Evolutionary conservation across 2,329 filamentous ascomycete species (phyloP), one percentile per base, ranked within the genome.

Genomic region (Chaetomiaceae sp.): DNA sequence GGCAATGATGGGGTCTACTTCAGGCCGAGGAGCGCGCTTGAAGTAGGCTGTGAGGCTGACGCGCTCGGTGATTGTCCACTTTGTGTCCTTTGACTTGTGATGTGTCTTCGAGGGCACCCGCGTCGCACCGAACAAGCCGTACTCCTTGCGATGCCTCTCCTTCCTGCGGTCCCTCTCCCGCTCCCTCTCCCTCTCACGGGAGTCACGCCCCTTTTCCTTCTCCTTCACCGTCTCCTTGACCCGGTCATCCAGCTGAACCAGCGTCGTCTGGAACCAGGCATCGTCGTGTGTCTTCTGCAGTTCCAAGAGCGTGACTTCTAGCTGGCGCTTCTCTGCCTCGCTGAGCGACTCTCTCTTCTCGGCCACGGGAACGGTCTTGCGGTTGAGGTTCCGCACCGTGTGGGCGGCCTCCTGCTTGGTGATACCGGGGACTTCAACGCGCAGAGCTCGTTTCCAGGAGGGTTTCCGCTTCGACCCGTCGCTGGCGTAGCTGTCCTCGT

Each of bases 41-140:
- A 75, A 79, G 61, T 77, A 79, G 11, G 70, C 72, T 1, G 69
- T 76, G 38, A 80, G 64, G 9, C 71, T 71, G 8, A 70, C 58
- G 9, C 70, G 68, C 58, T 77, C 71, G 14, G 62, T 63, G n/a
- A 60, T 63, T 44, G 51, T 65, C 40, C 64, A 70, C 59, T 66
- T 69, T 23, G 43, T 29, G 52, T 65, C 59, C 42, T 57, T 59
- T 6, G 47, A 22, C 45, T 40, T 47, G 15, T 55, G 53, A 5
- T 23, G 51, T 7, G 22, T n/a, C 31, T 38, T 54, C 4, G 47
- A 33, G 11, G 27, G 20, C 7, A 20, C 36, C 8, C 9, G 47
- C 12, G 31, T 49, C n/a, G 20, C 29, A n/a, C 44, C 33, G 34
- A 38, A 47, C 36, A 23, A 20, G 19, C 37, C 38, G 17, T 61